phyloP scores from a whole-genome alignment of 257 asterid genomes.

The Handroanthus guayacan region DNA sequence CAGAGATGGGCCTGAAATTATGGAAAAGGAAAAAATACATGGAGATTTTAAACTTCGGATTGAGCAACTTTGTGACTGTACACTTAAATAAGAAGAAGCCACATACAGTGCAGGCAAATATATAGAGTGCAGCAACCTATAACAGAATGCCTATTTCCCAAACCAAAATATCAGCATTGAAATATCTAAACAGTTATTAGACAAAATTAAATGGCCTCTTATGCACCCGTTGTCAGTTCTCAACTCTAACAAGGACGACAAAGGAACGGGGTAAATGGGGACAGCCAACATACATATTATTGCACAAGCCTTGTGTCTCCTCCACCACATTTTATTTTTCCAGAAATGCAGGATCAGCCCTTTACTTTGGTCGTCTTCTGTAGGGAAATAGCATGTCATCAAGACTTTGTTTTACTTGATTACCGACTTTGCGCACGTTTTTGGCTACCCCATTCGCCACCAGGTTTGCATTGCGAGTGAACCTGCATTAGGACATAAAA shows the following conservation, averaged over 20 bases:
- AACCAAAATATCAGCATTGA: constrained; percentile 10
- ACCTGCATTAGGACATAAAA: constrained; percentile 49
- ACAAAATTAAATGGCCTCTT: not conserved
- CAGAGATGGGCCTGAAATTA: too few relatives aligned
- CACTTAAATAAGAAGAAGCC: constrained; percentile 2
- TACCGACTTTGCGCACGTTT: constrained; percentile 73
- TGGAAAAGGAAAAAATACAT: not conserved
- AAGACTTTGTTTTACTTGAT: constrained; percentile 64
- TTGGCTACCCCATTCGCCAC: constrained; percentile 85
- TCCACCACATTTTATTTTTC: constrained; percentile 32
- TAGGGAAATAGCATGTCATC: constrained; percentile 70
- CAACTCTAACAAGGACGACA: not conserved
- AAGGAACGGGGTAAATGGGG: constrained; percentile 16
- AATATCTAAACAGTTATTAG: not conserved
- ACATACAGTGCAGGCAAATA: constrained; percentile 10
- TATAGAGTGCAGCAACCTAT: constrained; percentile 5
- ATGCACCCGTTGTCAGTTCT: not conserved
- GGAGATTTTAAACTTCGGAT: not conserved
- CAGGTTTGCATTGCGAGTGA: constrained; percentile 72
- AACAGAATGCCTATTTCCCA: constrained; percentile 11
- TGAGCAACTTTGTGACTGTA: constrained; percentile 27
- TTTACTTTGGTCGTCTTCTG: constrained; percentile 71
- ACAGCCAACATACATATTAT: constrained; percentile 1
- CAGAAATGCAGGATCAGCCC: not conserved
- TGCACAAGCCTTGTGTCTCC: constrained; percentile 19